A percentile compares a stretch with the other conserved stretches of the same genome.
Conservation (phyloP, 2,329 filamentous ascomycete genomes). For the Ophiocordyceps polyrhachis-furcata region DNA sequence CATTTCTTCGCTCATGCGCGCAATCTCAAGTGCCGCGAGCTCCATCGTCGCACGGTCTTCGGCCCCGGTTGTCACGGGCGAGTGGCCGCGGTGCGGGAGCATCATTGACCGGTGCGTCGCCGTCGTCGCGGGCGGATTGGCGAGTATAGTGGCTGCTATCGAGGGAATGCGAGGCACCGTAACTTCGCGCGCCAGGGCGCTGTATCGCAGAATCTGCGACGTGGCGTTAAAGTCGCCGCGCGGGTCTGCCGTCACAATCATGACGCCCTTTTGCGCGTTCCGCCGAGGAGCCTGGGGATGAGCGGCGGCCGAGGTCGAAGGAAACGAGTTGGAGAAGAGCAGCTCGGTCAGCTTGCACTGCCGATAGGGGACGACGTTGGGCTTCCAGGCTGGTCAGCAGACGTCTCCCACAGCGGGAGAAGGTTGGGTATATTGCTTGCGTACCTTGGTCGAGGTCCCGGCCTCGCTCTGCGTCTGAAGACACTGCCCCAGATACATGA, state of each 20-base stretch:
- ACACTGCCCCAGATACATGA: conserved; percentile 97
- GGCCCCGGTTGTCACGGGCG: conserved; percentile 16
- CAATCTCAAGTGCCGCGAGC: conserved; percentile 61
- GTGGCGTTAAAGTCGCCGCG: conserved; percentile 92
- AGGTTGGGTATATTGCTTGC: background rate
- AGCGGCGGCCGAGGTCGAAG: conserved; percentile 29
- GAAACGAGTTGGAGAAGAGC: conserved; percentile 77
- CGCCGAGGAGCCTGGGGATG: conserved; percentile 25
- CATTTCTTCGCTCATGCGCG: conserved; percentile 52
- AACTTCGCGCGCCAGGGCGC: conserved; percentile 78
- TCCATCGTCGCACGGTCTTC: conserved; percentile 58
- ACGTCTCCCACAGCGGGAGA: background rate
- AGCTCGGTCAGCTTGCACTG: conserved; percentile 77
- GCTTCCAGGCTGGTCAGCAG: conserved; percentile 21
- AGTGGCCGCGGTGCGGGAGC: conserved; percentile 21
- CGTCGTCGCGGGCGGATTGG: conserved; percentile 14
- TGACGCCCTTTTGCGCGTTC: conserved; percentile 71
- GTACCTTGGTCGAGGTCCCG: conserved; percentile 53
- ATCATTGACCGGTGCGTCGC: conserved; percentile 21
- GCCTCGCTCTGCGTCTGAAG: conserved; percentile 84
- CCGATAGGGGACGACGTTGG: conserved; percentile 57
- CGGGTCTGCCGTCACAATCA: conserved; percentile 93
- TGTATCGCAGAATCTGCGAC: conserved; percentile 87
- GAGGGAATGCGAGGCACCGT: conserved; percentile 80
- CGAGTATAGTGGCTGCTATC: conserved; percentile 51